These are phyloP conservation scores for Rhodomyrtus psidioides DNA, from an alignment of 441 rosid species.

Conservation along the genomic window DNA sequence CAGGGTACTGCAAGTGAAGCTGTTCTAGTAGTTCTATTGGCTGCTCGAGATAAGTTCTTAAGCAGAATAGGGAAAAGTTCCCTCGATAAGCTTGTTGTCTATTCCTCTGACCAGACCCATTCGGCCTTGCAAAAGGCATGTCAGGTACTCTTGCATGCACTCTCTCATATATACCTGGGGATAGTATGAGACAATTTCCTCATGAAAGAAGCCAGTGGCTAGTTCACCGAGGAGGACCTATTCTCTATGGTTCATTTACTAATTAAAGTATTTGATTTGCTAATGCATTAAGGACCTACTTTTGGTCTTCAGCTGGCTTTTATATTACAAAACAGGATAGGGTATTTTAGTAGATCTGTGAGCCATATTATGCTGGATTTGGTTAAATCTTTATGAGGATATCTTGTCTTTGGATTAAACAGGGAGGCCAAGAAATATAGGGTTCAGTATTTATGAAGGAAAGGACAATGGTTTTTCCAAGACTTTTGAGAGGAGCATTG, in stretches of 20 bases:
- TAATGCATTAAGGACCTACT: neutral
- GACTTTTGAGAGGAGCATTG: neutral
- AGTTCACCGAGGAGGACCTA: neutral
- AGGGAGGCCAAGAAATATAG: neutral
- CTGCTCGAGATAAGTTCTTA: conserved; percentile 62
- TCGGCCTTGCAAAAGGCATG: conserved; percentile 79
- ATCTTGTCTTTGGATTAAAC: neutral
- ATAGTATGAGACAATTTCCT: neutral
- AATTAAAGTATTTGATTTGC: neutral
- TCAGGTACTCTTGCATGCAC: conserved; percentile 37
- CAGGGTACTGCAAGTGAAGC: conserved; percentile 96
- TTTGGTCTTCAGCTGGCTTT: neutral
- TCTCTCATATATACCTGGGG: neutral
- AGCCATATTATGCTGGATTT: neutral
- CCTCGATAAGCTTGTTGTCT: conserved; percentile 63
- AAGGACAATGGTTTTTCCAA: neutral
- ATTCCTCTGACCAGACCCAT: conserved; percentile 85
- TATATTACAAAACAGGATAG: neutral
- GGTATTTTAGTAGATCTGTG: neutral
- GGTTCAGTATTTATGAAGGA: neutral
- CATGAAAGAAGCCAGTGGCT: neutral
- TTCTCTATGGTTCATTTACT: neutral
- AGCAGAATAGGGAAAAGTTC: conserved; percentile 38
- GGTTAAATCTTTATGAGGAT: neutral
- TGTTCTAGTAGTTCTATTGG: conserved; percentile 63